phyloP scores from a whole-genome alignment of 2,329 filamentous ascomycete genomes.

The Tricladium varicosporioides region DNA sequence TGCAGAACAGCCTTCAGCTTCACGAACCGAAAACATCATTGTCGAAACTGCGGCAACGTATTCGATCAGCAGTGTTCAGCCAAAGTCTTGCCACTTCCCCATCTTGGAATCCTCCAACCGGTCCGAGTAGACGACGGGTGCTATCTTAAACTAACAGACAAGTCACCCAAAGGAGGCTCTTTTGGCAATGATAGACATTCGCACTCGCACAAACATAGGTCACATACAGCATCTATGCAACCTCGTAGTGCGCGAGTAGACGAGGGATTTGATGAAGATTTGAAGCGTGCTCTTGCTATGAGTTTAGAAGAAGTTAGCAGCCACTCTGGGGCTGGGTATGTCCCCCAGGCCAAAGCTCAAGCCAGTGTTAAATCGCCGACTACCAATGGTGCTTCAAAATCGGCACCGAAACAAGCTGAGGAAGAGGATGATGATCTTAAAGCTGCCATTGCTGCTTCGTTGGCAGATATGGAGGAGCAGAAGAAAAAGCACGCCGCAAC shows the following conservation, averaged over 20 bases:
- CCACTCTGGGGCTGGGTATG: slow-evolving; percentile 68
- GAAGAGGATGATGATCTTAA: slow-evolving; percentile 93
- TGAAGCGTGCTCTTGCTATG: slow-evolving; percentile 93
- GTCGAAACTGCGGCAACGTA: slow-evolving; percentile 94
- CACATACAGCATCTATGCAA: slow-evolving; percentile 63
- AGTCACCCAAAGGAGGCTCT: slow-evolving; percentile 48
- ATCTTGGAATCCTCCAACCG: slow-evolving; percentile 86
- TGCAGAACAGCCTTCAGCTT: slow-evolving; percentile 95
- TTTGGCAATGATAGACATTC: slow-evolving; percentile 44
- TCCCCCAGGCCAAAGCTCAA: slow-evolving; percentile 57
- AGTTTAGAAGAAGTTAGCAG: slow-evolving; percentile 89
- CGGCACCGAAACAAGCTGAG: slow-evolving; percentile 55
- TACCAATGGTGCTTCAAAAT: slow-evolving; percentile 31
- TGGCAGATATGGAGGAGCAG: slow-evolving; percentile 97
- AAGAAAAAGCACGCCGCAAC: slow-evolving; percentile 85
- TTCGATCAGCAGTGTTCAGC: slow-evolving; percentile 94
- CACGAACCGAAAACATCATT: slow-evolving; percentile 98
- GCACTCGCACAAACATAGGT: slow-evolving; percentile 58
- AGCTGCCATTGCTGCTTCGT: slow-evolving; percentile 89
- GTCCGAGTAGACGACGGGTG: slow-evolving; percentile 97
- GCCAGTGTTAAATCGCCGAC: slow-evolving; percentile 31
- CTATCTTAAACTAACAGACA: slow-evolving; percentile 83
- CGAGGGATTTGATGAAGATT: slow-evolving; percentile 88
- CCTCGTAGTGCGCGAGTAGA: slow-evolving; percentile 86
- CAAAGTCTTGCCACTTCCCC: slow-evolving; percentile 84